Percentiles rank a stretch among this genome's conserved stretches.
Conservation (phyloP, 305 asterid species). For the Solanum hybrid region DNA sequence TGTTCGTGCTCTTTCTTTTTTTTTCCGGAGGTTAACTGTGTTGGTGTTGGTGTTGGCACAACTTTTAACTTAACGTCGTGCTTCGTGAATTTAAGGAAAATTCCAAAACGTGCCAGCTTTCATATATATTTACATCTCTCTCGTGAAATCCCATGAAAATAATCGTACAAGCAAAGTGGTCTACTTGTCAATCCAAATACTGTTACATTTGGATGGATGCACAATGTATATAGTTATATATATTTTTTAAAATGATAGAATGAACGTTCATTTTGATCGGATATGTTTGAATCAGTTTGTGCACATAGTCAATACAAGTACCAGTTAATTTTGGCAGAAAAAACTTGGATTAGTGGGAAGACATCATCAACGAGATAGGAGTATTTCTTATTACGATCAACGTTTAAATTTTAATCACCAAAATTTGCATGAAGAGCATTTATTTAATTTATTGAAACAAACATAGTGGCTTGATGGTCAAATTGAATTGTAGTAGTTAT, state of each 20-base stretch:
- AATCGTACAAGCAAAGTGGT: not conserved
- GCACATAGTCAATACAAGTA: not conserved
- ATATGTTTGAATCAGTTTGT: not conserved
- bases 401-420: not conserved
- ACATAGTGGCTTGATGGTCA: not conserved
- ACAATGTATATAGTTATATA: not conserved
- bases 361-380: not conserved
- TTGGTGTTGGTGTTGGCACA: not conserved
- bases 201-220: not conserved
- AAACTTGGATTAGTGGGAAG: not conserved
- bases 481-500: not conserved
- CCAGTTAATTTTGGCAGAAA: not conserved
- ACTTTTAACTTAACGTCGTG: not conserved
- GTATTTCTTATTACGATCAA: not conserved
- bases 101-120: not conserved
- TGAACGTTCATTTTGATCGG: too few relatives aligned
- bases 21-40: not conserved
- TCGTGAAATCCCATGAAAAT: not conserved
- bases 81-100: not conserved
- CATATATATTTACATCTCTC: not conserved
- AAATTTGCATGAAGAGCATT: not conserved
- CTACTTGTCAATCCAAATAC: not conserved
- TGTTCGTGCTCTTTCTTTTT: not conserved
- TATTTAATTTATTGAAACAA: not conserved
- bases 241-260: too few relatives aligned